Base-by-base conservation (phyloP, 2,329 filamentous ascomycete genomes). In the Plectosphaerella sp. region DNA sequence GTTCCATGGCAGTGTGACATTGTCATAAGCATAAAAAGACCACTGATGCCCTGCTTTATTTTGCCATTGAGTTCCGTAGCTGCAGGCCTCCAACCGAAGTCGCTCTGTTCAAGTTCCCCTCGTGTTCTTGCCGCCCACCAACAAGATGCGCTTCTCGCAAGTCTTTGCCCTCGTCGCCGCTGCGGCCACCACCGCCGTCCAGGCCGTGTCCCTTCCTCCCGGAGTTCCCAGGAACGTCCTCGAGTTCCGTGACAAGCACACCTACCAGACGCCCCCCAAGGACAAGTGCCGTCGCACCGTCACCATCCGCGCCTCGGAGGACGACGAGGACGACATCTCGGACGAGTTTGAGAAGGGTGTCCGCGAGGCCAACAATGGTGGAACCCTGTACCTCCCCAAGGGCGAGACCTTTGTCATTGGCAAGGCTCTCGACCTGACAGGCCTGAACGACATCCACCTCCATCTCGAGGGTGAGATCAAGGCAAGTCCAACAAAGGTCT, bases 351-450 rank as follows among this genome's bases (percentile, higher is more conserved):
- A 78, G 35, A 69, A 70, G 63, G 82, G 77, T 0, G 66, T 85
- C 42, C 70, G 76, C 57, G 72, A 75, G 50, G 82, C 82, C 3
- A 84, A 85, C 58, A 68, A 81, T 24, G 82, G 82, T 43, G 82
- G 82, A 15, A 76, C 80, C 4, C 65, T 86, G 4, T 71, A 80
- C 45, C 64, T 84, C 2, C 68, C 80, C 41, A 76, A 77, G 59
- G 74, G 73, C 5, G 68, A 80, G 61, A 80, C 72, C 1, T 84
- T 77, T 60, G 67, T 84, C 18, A 82, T 84, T 58, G 81, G 79
- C 51, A 81, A 77, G 64, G 81, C 77, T 52, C 67, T 85, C 12
- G 79, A 84, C 56, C 62, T 84, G 55, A 83, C 74, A 9, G 83
- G 82, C 55, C 64, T 84, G 49, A 68, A 83, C 47, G 72, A 84